Evolutionary conservation across 306 rosid genomes (phyloP), one percentile per base, ranked within the genome.

Genomic region (Prunus salicina): DNA sequence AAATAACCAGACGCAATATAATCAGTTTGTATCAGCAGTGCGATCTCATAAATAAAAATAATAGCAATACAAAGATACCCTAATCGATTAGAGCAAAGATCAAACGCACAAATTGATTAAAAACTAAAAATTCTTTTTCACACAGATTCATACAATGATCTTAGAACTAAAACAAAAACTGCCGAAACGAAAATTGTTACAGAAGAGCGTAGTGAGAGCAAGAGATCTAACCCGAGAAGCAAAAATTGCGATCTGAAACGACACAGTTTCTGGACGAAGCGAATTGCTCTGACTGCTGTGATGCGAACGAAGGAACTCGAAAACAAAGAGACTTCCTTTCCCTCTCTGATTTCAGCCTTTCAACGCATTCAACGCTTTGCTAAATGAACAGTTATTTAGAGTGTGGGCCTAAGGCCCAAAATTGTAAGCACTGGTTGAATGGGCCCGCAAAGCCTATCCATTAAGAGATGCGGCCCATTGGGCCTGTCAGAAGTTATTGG

Each of bases 221-320:
- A 11, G 27, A 16, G 64, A 38, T 65, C 52, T 38, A 52, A 76
- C 64, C 65, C 18, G 72, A 22, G 52, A 32, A 22, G 52, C 51
- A 28, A 19, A 46, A 50, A 34, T 22, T 8, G 25, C 28, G 73
- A 53, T 11, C 65, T 50, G 6, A 12, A 52, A 66, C 57, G 57
- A 67, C 72, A 73, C 19, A 65, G 79, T 52, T 75, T 22, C 64
- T 34, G 71, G 41, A 20, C 19, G 27, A 65, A 8, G 65, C 28
- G 78, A 65, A 34, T 51, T 32, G 41, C 9, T 64, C 41, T 64
- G 25, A 38, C 65, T 6, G 65, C 79, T 38, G 65, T 16, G 65
- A 22, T 47, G 52, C 1, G 53, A 2, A 58, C 16, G 43, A 55
- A 34, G 4, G n/a, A 34, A 45, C 34, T 69, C 45, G 38, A 2